Evolutionary conservation across 306 rosid genomes (phyloP), one percentile per base, ranked within the genome.

Genomic region (Prunus campanulata): DNA sequence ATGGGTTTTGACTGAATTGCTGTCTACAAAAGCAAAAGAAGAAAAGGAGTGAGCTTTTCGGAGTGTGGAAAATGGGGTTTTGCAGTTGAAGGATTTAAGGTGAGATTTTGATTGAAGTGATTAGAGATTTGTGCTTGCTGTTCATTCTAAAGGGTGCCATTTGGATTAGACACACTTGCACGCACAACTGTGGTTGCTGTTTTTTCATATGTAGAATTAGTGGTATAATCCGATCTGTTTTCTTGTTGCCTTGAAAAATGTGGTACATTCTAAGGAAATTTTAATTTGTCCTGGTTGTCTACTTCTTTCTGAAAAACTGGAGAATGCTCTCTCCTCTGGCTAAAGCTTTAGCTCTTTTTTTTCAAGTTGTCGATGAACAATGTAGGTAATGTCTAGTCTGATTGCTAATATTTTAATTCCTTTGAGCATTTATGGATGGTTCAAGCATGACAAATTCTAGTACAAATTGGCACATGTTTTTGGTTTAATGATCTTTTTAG

Each of bases 91-190:
- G 54, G 52, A 32, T 83, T 75, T 67, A 54, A 48, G 88, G 88
- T 87, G 74, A 72, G 90, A 68, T 68, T 80, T 62, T 69, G 70
- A 77, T 61, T 81, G 72, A 49, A 79, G 74, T 74, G 68, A 14
- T 63, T 69, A n/a, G 2, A 66, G 74, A 66, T 77, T 79, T 83
- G 18, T 27, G 24, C 42, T 27, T 71, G 22, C 11, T 2, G 6
- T 57, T 74, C 29, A 51, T 65, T 83, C 46, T 52, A 0, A 12
- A 46, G 69, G 50, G 24, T 44, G 0, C 55, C 65, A 74, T 50
- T n/a, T 48, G 75, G 65, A 71, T 52, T 35, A 35, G 32, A 11
- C 14, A 32, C 10, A 24, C 25, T 10, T 16, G 12, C 47, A 42
- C 11, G 11, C 30, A 8, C 25, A 49, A 35, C 42, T 72, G 27